Evolutionary conservation across 441 rosid genomes (phyloP).

Genomic region (Adansonia rubrostipa): DNA sequence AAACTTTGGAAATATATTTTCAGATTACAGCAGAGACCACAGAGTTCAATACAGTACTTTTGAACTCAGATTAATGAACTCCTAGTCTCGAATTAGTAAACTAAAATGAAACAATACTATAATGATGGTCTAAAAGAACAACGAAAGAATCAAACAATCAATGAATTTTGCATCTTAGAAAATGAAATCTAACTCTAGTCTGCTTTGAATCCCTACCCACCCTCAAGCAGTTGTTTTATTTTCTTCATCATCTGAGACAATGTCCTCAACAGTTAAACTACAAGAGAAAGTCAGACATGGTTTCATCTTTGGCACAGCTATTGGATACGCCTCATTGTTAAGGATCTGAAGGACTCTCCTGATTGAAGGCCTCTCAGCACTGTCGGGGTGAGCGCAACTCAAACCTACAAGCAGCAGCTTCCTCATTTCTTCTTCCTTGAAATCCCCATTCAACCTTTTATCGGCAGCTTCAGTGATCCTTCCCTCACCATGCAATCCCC

Average conservation of each 20-base stretch:
- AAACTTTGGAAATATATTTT: neutral
- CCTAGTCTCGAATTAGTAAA: conserved; percentile 25
- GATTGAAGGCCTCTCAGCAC: conserved; percentile 71
- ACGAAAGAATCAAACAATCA: conserved; percentile 43
- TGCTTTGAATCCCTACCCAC: conserved; percentile 23
- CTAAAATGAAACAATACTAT: conserved; percentile 3
- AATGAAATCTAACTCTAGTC: conserved; percentile 15
- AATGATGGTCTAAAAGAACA: conserved; percentile 3
- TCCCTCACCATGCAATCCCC: conserved; percentile 75
- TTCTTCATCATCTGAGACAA: conserved; percentile 76
- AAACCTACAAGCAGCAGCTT: conserved; percentile 77
- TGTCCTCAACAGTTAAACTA: conserved; percentile 70
- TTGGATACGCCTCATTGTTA: conserved; percentile 61
- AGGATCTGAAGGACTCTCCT: conserved; percentile 91
- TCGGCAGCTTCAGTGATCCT: conserved; percentile 77
- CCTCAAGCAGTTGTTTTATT: conserved; percentile 25
- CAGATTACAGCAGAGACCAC: conserved; percentile 33
- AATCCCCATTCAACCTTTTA: conserved; percentile 58
- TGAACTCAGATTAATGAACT: conserved; percentile 52
- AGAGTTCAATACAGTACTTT: conserved; percentile 59
- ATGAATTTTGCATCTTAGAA: neutral
- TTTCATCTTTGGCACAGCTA: conserved; percentile 64
- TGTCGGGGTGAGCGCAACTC: conserved; percentile 83
- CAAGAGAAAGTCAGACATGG: conserved; percentile 76
- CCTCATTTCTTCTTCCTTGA: conserved; percentile 70